Evolutionary conservation across 2,329 filamentous ascomycete genomes (phyloP).

Genomic region (Sclerotinia glacialis): DNA sequence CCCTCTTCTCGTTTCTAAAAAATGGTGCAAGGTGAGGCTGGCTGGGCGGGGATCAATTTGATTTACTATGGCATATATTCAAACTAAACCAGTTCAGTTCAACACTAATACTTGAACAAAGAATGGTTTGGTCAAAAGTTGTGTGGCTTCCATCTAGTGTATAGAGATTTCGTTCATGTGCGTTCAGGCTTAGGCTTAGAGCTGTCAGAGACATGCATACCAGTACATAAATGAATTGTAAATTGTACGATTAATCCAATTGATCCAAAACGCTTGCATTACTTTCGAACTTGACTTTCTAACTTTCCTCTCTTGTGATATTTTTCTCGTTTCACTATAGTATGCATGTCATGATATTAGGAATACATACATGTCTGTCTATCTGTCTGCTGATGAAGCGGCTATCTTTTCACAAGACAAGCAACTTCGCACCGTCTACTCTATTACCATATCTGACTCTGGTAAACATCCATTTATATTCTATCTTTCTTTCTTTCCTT

Average conservation of each 20-base stretch:
- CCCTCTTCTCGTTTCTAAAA: neutral
- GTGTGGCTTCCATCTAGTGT: neutral
- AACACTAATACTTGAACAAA: neutral
- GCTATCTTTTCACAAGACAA: neutral
- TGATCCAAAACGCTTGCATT: neutral
- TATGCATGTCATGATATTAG: neutral
- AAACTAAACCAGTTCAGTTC: neutral
- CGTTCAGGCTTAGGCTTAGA: neutral
- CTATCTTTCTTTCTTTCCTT: too few relatives aligned
- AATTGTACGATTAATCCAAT: neutral
- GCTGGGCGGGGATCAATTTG: neutral
- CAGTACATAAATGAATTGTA: neutral
- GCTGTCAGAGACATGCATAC: neutral
- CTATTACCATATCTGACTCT: neutral
- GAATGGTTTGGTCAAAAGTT: slow-evolving; percentile 2
- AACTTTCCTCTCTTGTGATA: neutral
- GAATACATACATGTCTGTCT: too few relatives aligned
- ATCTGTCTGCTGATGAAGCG: neutral
- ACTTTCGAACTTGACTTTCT: neutral
- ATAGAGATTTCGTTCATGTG: neutral
- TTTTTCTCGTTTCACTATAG: neutral
- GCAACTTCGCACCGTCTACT: neutral
- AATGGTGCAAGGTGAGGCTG: neutral
- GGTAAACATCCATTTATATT: too few relatives aligned
- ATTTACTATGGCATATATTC: neutral